phyloP scores from a whole-genome alignment of 768 basidiomycete genomes.

The Termitomyces heimii region DNA sequence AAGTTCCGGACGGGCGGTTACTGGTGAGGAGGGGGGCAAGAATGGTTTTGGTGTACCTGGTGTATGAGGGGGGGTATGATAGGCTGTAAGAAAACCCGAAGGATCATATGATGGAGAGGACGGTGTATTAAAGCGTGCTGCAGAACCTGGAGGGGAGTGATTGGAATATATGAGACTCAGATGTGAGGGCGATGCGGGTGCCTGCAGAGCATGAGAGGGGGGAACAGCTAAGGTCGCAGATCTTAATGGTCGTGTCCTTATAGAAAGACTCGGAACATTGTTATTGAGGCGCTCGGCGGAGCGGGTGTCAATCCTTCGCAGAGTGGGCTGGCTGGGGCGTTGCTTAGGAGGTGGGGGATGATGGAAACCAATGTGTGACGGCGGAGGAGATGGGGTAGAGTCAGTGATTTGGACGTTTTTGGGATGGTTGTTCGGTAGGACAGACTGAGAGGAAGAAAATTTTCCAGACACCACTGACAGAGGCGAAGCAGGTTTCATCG shows the following conservation, averaged over 20 bases:
- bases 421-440: background rate
- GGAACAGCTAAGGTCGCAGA: slow-evolving; percentile 56
- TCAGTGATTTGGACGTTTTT: slow-evolving; percentile 26
- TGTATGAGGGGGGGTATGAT: slow-evolving; percentile 49
- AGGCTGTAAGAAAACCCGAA: slow-evolving; percentile 40
- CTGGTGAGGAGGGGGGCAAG: slow-evolving; percentile 53
- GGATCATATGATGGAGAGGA: slow-evolving; percentile 29
- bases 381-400: slow-evolving; percentile 57
- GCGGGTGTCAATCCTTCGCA: slow-evolving; percentile 57
- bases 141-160: slow-evolving; percentile 49
- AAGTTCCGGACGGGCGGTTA: slow-evolving; percentile 59
- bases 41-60: slow-evolving; percentile 40
- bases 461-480: slow-evolving; percentile 51
- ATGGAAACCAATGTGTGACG: slow-evolving; percentile 54
- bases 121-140: slow-evolving; percentile 37
- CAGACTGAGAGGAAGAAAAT: slow-evolving; percentile 24
- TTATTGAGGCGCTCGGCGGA: slow-evolving; percentile 44
- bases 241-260: slow-evolving; percentile 52
- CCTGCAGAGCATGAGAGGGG: slow-evolving; percentile 31
- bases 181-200: slow-evolving; percentile 51
- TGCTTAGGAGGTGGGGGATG: slow-evolving; percentile 44
- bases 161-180: slow-evolving; percentile 56
- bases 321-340: slow-evolving; percentile 58
- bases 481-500: slow-evolving; percentile 34
- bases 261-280: slow-evolving; percentile 51